Evolutionary conservation across 805 yeast species (phyloP), one percentile per base, ranked within the genome.

Genomic region (Metschnikowia lachancei): DNA sequence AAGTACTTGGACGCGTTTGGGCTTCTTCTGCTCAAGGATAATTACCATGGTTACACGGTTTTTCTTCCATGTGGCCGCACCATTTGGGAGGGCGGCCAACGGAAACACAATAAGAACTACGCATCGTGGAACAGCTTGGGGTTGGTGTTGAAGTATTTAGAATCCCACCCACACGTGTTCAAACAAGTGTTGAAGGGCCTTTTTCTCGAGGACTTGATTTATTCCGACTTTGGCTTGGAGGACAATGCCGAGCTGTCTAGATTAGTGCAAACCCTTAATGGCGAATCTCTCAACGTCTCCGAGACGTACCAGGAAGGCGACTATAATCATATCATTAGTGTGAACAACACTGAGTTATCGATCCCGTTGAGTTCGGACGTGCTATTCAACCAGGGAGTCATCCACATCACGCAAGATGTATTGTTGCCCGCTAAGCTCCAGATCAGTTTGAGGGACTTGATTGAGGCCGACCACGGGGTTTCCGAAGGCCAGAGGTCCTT

Each of bases 341-440:
- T 72, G 8, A 72, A 74, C 53, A 50, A 58, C 28, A 65, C 74
- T 1, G 37, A 45, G 10, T 31, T 77, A 4, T 51, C 65, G 1
- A 50, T 77, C 1, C 69, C 75, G 0, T 54, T 73, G 43, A 74
- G 78, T 48, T 65, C 79, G 1, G 97, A 91, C 60, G 76, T 87
- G 6, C 59, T 91, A 12, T 91, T 87, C 61, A 81, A 79, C 52
- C 85, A 86, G 61, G 98, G 98, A 1, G 96, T 91, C 0, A 79
- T 86, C 1, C 96, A 88, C 60, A 81, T 91, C 1, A 68, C 86
- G 11, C 67, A 75, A 31, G 63, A 74, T 4, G 69, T 87, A 1
- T 52, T 78, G 3, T 65, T 87, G 13, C 96, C 97, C 0, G 61
- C 66, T 0, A 63, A 67, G 19, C 62, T 91, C 26, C 61, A 71